Conservation (phyloP, 108 stramenopile genomes). For the Cyclostephanos invisitatus region DNA sequence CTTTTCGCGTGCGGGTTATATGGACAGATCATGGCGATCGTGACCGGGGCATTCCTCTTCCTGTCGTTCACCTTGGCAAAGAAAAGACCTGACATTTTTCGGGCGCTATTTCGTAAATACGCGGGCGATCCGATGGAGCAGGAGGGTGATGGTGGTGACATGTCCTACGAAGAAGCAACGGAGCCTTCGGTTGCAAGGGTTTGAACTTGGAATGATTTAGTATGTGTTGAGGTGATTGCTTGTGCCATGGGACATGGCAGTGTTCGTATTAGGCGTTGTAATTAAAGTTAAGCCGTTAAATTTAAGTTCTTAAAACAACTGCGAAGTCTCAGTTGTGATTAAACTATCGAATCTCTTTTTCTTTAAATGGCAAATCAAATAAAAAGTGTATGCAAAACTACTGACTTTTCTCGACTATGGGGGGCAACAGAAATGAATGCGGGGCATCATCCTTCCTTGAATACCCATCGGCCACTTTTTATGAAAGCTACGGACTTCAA, state of each 20-base stretch:
- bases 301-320: background rate
- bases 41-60: conserved; percentile 25
- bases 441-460: background rate
- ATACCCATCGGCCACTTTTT: conserved; percentile 60
- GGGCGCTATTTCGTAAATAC: conserved; percentile 41
- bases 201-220: background rate
- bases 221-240: background rate
- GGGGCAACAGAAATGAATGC: background rate
- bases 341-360: too few relatives aligned
- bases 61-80: conserved; percentile 30
- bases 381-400: too few relatives aligned
- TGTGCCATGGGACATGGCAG: background rate
- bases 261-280: background rate
- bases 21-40: conserved; percentile 30
- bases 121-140: conserved; percentile 34
- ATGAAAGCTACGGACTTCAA: conserved; percentile 69
- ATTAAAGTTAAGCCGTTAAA: background rate
- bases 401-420: too few relatives aligned
- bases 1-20: conserved; percentile 11
- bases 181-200: background rate
- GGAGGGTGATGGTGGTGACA: conserved; percentile 6
- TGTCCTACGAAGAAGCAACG: conserved; percentile 14
- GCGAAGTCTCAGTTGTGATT: too few relatives aligned
- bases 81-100: conserved; percentile 44
- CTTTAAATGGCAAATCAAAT: too few relatives aligned